phyloP scores from a whole-genome alignment of 805 yeast species.

The Yarrowia phangngaensis region DNA sequence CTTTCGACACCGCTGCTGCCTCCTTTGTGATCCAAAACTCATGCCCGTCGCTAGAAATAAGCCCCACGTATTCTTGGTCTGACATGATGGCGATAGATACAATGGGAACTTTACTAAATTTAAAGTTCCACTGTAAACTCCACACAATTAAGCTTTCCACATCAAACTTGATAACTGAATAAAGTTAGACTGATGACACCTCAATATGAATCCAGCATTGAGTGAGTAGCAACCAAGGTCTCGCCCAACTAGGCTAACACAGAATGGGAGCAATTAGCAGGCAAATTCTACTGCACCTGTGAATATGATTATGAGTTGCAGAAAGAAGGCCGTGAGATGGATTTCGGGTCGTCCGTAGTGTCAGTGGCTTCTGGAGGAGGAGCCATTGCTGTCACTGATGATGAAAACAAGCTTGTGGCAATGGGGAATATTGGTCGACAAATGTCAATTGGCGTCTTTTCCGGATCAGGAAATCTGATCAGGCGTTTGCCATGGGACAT shows the following conservation, averaged over 20 bases:
- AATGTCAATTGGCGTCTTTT: conserved; percentile 35
- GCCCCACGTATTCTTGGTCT: conserved; percentile 47
- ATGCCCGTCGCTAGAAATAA: conserved; percentile 70
- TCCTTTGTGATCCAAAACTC: conserved; percentile 60
- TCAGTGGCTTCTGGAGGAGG: conserved; percentile 54
- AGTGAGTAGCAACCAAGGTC: conserved; percentile 19
- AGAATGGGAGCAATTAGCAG: conserved; percentile 75
- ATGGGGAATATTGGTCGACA: conserved; percentile 31
- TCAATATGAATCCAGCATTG: conserved; percentile 20
- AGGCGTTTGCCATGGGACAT: conserved; percentile 23
- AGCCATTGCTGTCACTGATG: conserved; percentile 46
- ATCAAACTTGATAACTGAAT: no score
- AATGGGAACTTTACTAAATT: no score
- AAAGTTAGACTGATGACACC: no score
- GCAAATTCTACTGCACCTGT: conserved; percentile 61
- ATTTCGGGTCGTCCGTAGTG: conserved; percentile 45
- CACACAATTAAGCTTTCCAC: no score
- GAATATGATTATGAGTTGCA: conserved; percentile 56
- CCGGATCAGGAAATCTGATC: conserved; percentile 37
- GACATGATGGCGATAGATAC: conserved; percentile 1
- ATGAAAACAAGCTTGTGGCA: conserved; percentile 37
- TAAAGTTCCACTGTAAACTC: no score
- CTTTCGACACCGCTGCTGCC: conserved; percentile 71
- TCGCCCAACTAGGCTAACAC: conserved; percentile 31
- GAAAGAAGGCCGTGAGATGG: conserved; percentile 39